These are phyloP conservation scores for Fusarium sp. DNA, from an alignment of 2,329 filamentous ascomycete genomes.

Conservation along the genomic window DNA sequence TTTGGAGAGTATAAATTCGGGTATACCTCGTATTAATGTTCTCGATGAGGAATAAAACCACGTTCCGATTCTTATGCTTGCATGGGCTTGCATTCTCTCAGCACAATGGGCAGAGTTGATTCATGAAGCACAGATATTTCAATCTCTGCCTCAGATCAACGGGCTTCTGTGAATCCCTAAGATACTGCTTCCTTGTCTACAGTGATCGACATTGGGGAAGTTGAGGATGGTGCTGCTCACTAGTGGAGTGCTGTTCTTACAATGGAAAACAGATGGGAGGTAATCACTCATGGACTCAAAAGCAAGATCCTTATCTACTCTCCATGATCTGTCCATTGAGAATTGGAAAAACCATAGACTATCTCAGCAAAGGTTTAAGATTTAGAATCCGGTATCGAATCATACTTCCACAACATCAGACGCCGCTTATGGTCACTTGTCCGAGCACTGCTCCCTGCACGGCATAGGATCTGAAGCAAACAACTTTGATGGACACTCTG, in stretches of 20 bases:
- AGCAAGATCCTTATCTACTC: not conserved
- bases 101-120: not conserved
- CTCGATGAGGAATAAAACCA: not conserved
- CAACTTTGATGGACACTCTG: not conserved
- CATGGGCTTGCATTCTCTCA: not conserved
- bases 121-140: not conserved
- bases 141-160: not conserved
- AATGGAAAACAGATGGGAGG: not conserved
- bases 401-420: not conserved
- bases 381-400: accelerated
- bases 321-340: accelerated
- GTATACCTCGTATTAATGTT: not conserved
- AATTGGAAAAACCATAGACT: not conserved
- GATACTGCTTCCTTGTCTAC: too few relatives aligned
- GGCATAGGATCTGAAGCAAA: not conserved
- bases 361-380: not conserved
- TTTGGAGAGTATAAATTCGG: accelerated
- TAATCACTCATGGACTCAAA: not conserved
- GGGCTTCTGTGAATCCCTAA: accelerated
- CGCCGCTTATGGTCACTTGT: too few relatives aligned
- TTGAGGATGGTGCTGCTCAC: not conserved
- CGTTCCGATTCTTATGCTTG: not conserved
- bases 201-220: not conserved
- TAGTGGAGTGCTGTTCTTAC: not conserved
- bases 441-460: not conserved